phyloP scores from a whole-genome alignment of 352 stramenopile genomes.

The Globisporangium radiosum region DNA sequence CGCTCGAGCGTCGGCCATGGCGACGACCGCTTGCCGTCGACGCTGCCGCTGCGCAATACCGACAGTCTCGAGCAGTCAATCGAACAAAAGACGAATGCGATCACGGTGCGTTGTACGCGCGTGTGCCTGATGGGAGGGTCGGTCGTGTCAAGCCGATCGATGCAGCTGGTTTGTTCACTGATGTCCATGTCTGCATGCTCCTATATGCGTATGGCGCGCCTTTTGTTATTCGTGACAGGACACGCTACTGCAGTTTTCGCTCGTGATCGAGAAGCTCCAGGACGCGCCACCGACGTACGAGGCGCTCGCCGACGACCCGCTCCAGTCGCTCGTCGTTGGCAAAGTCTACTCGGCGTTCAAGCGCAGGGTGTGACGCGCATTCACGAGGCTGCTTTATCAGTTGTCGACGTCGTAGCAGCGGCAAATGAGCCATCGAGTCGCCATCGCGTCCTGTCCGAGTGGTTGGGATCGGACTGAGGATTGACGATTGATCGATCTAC shows the following conservation, averaged over 20 bases:
- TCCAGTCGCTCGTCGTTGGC: slow-evolving; percentile 7
- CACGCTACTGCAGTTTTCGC: slow-evolving; percentile 51
- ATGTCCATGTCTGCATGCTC: too few relatives aligned
- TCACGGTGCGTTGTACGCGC: slow-evolving; percentile 31
- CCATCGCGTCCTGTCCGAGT: too few relatives aligned
- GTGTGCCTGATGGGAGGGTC: not conserved
- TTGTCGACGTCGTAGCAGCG: too few relatives aligned
- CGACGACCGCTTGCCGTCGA: not conserved
- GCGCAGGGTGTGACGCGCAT: too few relatives aligned
- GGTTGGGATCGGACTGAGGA: too few relatives aligned
- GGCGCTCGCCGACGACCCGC: slow-evolving; percentile 10
- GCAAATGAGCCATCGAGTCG: too few relatives aligned
- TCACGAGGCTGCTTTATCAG: too few relatives aligned
- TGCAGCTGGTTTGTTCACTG: too few relatives aligned
- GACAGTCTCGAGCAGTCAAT: slow-evolving; percentile 36
- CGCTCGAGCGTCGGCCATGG: slow-evolving; percentile 10
- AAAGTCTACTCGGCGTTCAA: not conserved
- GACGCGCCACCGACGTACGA: slow-evolving; percentile 45
- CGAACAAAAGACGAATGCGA: slow-evolving; percentile 43
- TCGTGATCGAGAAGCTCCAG: slow-evolving; percentile 45
- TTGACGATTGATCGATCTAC: too few relatives aligned
- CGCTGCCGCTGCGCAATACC: slow-evolving; percentile 17
- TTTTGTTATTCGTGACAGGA: slow-evolving; percentile 19
- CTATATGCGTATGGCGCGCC: too few relatives aligned
- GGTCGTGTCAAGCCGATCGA: not conserved